Percentiles rank a stretch among this genome's conserved stretches.
Evolutionary conservation across 2,329 filamentous ascomycete genomes (phyloP).

Genomic region (Diplodia sapinea): DNA sequence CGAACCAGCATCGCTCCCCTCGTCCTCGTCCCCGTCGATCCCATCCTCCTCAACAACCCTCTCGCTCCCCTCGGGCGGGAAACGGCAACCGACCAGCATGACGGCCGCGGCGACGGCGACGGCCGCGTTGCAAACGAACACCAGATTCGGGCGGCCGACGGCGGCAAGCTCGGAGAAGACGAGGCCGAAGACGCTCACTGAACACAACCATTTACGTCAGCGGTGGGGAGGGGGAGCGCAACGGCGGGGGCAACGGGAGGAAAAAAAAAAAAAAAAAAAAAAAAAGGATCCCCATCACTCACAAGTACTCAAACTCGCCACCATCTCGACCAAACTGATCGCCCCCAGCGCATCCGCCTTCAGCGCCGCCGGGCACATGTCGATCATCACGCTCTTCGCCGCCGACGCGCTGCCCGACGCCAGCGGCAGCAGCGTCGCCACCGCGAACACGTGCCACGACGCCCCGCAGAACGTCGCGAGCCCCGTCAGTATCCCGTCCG

Average conservation of each 20-base stretch:
- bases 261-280: too few relatives aligned
- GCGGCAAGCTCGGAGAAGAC: slow-evolving; percentile 69
- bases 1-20: neutral
- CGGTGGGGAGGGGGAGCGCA: too few relatives aligned
- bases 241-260: too few relatives aligned
- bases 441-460: slow-evolving; percentile 72
- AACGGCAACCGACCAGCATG: slow-evolving; percentile 53
- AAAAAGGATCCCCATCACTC: slow-evolving; percentile 6
- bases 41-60: slow-evolving; percentile 31
- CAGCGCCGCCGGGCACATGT: slow-evolving; percentile 68
- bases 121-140: slow-evolving; percentile 71
- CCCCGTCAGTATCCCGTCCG: slow-evolving; percentile 69
- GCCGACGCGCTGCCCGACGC: slow-evolving; percentile 72
- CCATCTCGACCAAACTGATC: slow-evolving; percentile 72
- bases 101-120: slow-evolving; percentile 61
- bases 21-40: neutral
- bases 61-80: slow-evolving; percentile 52
- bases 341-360: slow-evolving; percentile 71
- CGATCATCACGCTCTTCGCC: slow-evolving; percentile 74
- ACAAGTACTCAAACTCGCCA: slow-evolving; percentile 65
- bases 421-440: slow-evolving; percentile 69
- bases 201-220: too few relatives aligned
- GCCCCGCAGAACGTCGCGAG: slow-evolving; percentile 66
- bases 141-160: slow-evolving; percentile 64
- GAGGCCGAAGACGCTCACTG: slow-evolving; percentile 68